Percentiles rank a stretch among this genome's conserved stretches.
Evolutionary conservation across 2,329 filamentous ascomycete species (phyloP).

Genomic region (Exutisphaerella laricina): DNA sequence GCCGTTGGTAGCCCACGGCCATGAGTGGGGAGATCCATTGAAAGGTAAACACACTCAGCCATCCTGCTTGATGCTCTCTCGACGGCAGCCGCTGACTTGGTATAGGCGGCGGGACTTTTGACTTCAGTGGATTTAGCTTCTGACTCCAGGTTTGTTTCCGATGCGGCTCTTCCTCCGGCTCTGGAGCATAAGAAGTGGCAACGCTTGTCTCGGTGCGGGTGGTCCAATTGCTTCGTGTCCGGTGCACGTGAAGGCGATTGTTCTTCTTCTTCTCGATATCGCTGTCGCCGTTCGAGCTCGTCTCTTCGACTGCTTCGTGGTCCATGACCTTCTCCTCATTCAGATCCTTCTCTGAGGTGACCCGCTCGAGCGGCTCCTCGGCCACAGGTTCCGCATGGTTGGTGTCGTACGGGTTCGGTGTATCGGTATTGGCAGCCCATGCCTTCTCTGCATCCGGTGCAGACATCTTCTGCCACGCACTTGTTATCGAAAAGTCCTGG

Average conservation of each 20-base stretch:
- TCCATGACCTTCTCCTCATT: constrained; percentile 32
- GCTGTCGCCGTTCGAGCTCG: constrained; percentile 20
- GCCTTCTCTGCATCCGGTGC: constrained; percentile 15
- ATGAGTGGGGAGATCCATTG: constrained; percentile 89
- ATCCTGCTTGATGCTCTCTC: constrained; percentile 65
- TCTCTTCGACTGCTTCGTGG: constrained; percentile 24
- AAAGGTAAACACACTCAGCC: constrained; percentile 73
- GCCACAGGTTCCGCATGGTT: constrained; percentile 38
- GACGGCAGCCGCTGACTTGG: constrained; percentile 52
- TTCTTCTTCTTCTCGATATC: constrained; percentile 19
- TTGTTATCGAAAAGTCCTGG: neutral
- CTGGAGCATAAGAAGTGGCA: constrained; percentile 17
- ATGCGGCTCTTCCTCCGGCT: constrained; percentile 20
- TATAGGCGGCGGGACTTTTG: constrained; percentile 49
- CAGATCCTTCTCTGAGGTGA: constrained; percentile 34
- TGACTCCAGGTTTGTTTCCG: constrained; percentile 58
- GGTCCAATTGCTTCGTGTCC: constrained; percentile 33
- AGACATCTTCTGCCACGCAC: constrained; percentile 12
- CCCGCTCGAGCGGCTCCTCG: constrained; percentile 35
- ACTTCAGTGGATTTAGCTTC: constrained; percentile 45
- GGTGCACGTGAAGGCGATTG: constrained; percentile 11
- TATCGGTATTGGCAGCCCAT: constrained; percentile 13
- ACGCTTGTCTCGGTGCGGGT: constrained; percentile 30
- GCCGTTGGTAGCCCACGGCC: constrained; percentile 76
- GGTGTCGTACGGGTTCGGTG: constrained; percentile 19